These are phyloP conservation scores for Aspergillus novoparasiticus DNA, from an alignment of 2,329 filamentous ascomycete genomes.

Conservation along the genomic window DNA sequence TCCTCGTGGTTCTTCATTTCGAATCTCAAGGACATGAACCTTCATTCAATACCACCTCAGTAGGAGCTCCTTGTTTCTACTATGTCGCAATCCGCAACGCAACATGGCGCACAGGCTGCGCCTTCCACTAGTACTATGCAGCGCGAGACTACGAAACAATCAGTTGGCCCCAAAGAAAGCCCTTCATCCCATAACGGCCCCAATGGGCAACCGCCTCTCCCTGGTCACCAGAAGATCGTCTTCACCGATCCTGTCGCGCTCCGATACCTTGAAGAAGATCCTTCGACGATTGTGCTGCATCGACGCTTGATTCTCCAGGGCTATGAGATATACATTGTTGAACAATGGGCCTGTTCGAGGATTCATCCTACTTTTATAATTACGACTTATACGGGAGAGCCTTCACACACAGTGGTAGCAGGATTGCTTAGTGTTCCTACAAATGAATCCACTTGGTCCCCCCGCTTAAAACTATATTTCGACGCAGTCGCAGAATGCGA, in stretches of 20 bases:
- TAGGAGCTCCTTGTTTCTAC: slow-evolving; percentile 13
- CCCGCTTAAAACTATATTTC: slow-evolving; percentile 79
- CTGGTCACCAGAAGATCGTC: slow-evolving; percentile 60
- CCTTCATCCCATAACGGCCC: slow-evolving; percentile 21
- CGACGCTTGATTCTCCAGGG: slow-evolving; percentile 71
- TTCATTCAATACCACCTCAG: slow-evolving; percentile 7
- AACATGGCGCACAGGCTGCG: slow-evolving; percentile 24
- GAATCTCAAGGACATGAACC: slow-evolving; percentile 13
- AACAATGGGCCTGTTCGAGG: slow-evolving; percentile 96
- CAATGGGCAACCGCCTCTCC: slow-evolving; percentile 23
- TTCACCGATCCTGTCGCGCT: slow-evolving; percentile 69
- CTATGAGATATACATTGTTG: slow-evolving; percentile 91
- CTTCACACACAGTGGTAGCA: slow-evolving; percentile 74
- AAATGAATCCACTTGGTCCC: slow-evolving; percentile 79
- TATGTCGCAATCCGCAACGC: slow-evolving; percentile 26
- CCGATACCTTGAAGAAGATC: slow-evolving; percentile 82
- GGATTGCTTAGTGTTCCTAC: slow-evolving; percentile 80
- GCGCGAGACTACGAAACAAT: slow-evolving; percentile 32
- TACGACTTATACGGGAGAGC: slow-evolving; percentile 88
- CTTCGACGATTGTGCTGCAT: slow-evolving; percentile 72
- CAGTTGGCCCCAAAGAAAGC: slow-evolving; percentile 23
- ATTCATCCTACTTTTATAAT: slow-evolving; percentile 89
- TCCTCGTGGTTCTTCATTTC: not conserved
- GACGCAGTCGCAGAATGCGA: slow-evolving; percentile 82
- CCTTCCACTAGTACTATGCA: slow-evolving; percentile 23